Evolutionary conservation across 257 asterid genomes (phyloP), one percentile per base, ranked within the genome.

Genomic region (Nicotiana noctiflora): DNA sequence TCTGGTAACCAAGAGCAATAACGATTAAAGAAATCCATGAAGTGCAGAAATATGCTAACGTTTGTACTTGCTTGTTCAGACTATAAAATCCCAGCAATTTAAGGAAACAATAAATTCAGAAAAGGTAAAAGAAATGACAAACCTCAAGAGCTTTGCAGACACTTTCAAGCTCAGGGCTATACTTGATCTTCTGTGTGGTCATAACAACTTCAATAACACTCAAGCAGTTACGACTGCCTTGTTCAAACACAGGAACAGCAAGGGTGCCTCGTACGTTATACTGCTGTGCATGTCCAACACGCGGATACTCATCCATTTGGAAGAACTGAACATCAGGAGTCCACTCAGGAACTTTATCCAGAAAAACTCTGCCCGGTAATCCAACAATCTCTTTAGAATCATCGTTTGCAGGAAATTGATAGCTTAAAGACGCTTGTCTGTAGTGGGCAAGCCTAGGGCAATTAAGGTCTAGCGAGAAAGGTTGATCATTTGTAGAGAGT

Each of bases 81-180:
- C 34, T 2, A 29, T 37, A 66, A 66, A 27, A 23, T 51, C 23
- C 31, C 52, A 64, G 74, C 27, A 55, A 25, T 37, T 6, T 46
- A 76, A 25, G 74, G 44, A 51, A 12, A 40, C 46, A 59, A 55
- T 31, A 62, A 10, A 67, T 31, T 40, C 10, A 40, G 11, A 40
- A 40, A 37, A 7, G 46, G 46, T n/a, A 70, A 68, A 32, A 21
- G 63, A 52, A 23, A 74, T 34, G 76, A 68, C 88, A 78, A 64
- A 95, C 99, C 99, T 95, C 86, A 46, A 95, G 99, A 84, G 99
- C 98, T 85, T 88, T 85, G 90, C 97, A 91, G 86, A 93, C 96
- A 49, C 90, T 91, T 79, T 93, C 98, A 59, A 95, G 93, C 81
- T 95, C 98, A 0, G 89, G 89, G 3, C 93, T 88, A 52, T 95